These are phyloP conservation scores for Dictyostelium purpureum DNA, from an alignment of 78 protist genomes.

Conservation along the genomic window DNA sequence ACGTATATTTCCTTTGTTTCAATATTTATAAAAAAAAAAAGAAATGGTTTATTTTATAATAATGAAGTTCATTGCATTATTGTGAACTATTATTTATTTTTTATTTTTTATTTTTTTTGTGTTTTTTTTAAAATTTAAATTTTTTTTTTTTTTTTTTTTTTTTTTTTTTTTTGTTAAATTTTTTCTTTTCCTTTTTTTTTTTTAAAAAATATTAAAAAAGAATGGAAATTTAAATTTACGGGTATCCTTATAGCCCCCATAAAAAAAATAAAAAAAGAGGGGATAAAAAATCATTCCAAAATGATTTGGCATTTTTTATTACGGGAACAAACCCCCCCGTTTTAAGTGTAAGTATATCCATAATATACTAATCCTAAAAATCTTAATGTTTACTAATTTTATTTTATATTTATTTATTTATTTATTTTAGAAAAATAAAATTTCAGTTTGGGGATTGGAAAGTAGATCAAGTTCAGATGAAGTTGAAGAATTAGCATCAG, in stretches of 20 bases:
- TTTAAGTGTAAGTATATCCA: not conserved
- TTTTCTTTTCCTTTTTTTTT: not conserved
- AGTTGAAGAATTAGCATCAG: not conserved
- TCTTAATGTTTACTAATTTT: too few relatives aligned
- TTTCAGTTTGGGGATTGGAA: slow-evolving; percentile 42
- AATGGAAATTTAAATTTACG: not conserved
- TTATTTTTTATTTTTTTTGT: too few relatives aligned
- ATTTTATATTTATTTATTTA: too few relatives aligned
- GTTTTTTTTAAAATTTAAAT: too few relatives aligned
- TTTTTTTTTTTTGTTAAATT: not conserved
- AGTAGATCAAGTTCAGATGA: slow-evolving; percentile 28
- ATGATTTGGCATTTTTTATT: slow-evolving; percentile 28
- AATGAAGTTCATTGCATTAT: too few relatives aligned
- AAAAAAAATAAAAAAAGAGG: slow-evolving; percentile 5
- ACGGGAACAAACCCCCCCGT: slow-evolving; percentile 29
- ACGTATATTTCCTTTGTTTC: too few relatives aligned
- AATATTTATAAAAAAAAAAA: too few relatives aligned
- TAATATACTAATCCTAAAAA: too few relatives aligned
- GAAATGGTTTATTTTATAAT: too few relatives aligned
- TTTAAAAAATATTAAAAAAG: not conserved
- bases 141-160: not conserved
- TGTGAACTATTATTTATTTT: too few relatives aligned
- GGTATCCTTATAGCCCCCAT: slow-evolving; percentile 29
- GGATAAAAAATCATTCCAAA: slow-evolving; percentile 12
- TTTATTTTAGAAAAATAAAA: slow-evolving; percentile 66